Evolutionary conservation across 352 stramenopile genomes (phyloP), one percentile per base, ranked within the genome.

Genomic region (Aphanomyces euteiches): DNA sequence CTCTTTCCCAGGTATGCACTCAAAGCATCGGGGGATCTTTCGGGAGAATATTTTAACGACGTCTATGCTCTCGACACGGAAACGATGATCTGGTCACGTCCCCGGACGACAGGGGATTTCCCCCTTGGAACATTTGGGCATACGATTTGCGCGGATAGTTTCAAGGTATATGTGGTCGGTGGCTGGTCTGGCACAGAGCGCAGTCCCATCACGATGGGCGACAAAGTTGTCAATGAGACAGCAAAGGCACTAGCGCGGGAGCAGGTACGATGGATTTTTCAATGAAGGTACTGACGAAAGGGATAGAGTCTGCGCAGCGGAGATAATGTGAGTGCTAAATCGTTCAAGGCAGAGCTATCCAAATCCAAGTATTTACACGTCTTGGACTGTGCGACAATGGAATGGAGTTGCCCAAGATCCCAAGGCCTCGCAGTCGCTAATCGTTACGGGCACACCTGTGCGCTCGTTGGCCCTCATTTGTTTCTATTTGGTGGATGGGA

Each of bases 401-500:
- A 90, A 75, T 93, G 85, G 85, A 78, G 77, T 70, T 74, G 66
- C 19, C 75, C 81, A 10, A 45, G 68, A 36, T 73, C 69, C 0
- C 67, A 84, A 15, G 85, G 85, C 8, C 74, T 82, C 4, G 45
- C 59, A 3, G 78, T 91, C 13, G 57, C 74, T 12, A 93, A 89
- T 57, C 84, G 86, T 8, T 93, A 93, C 65, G 84, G 86, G 5
- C 86, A 93, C 72, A 79, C 80, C 19, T 80, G 72, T 7, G 88
- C 81, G 15, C 50, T 90, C 40, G 81, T 92, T 7, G 86, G 86
- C 13, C 74, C 79, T 37, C 79, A 90, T 56, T 45, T 92, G 8
- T 93, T 92, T 54, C 43, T 92, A 39, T 93, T 92, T 53, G 86
- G 86, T 17, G 86, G 86, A 56, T 94, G 84, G 86, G 86, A 92